Conservation (phyloP, 2,329 filamentous ascomycete genomes). For the Macrophomina tecta region DNA sequence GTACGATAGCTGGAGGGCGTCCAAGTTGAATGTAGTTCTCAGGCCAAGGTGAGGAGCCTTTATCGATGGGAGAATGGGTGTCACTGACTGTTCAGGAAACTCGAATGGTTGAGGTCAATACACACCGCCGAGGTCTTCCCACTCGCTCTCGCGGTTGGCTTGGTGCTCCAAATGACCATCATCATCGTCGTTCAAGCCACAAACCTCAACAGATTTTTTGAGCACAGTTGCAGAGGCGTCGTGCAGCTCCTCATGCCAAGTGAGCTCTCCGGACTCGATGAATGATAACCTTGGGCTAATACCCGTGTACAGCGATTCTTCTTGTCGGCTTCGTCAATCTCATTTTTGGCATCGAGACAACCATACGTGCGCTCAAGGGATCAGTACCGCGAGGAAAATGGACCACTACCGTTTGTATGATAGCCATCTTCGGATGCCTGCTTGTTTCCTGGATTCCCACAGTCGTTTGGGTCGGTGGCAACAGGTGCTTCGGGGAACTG, state of each 20-base stretch:
- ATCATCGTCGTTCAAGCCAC: constrained; percentile 48
- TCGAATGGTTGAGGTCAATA: constrained; percentile 44
- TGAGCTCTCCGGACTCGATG: constrained; percentile 34
- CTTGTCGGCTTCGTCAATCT: constrained; percentile 70
- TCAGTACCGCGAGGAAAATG: constrained; percentile 64
- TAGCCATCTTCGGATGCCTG: constrained; percentile 57
- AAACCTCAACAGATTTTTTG: constrained; percentile 45
- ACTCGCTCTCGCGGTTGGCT: constrained; percentile 46
- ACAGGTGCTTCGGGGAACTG: constrained; percentile 70
- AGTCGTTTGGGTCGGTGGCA: constrained; percentile 59
- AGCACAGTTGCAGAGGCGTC: constrained; percentile 42
- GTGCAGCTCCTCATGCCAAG: constrained; percentile 47
- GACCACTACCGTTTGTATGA: constrained; percentile 64
- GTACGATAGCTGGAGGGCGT: constrained; percentile 45
- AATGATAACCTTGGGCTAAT: not conserved
- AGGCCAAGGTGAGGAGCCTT: constrained; percentile 40
- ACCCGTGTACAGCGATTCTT: constrained; percentile 61
- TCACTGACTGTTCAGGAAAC: constrained; percentile 37
- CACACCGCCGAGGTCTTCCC: constrained; percentile 49
- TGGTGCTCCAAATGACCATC: constrained; percentile 45
- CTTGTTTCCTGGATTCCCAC: constrained; percentile 66
- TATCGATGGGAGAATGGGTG: not conserved
- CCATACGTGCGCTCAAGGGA: constrained; percentile 60
- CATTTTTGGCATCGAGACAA: constrained; percentile 68
- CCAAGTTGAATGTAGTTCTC: constrained; percentile 40